These are phyloP conservation scores for Mucor velutinosus DNA, from an alignment of 371 early-diverging fungal species.

Conservation along the genomic window DNA sequence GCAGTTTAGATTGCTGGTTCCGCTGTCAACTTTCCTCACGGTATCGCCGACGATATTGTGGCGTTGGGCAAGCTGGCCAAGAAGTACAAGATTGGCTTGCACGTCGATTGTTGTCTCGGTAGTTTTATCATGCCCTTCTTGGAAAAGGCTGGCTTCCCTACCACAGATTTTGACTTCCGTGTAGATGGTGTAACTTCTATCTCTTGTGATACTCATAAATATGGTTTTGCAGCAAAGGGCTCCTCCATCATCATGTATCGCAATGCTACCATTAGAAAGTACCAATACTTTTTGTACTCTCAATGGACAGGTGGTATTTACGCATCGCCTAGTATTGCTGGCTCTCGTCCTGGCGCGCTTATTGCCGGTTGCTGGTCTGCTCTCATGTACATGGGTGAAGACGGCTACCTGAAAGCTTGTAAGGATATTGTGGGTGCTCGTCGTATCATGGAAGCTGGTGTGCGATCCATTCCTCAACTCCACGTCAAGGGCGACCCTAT, in stretches of 20 bases:
- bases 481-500: conserved; percentile 85
- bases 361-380: conserved; percentile 98
- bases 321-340: conserved; percentile 92
- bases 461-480: conserved; percentile 70
- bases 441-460: conserved; percentile 67
- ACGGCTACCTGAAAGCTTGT: conserved; percentile 85
- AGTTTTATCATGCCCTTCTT: conserved; percentile 94
- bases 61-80: conserved; percentile 81
- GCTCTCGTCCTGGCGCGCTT: conserved; percentile 92
- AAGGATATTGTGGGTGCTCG: conserved; percentile 80
- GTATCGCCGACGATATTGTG: conserved; percentile 90
- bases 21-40: conserved; percentile 92
- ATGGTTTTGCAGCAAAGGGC: conserved; percentile 97
- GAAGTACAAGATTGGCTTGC: conserved; percentile 83
- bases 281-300: conserved; percentile 88
- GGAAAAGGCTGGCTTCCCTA: conserved; percentile 87
- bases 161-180: conserved; percentile 86
- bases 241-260: conserved; percentile 95
- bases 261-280: conserved; percentile 74
- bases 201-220: conserved; percentile 97
- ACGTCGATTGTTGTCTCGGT: conserved; percentile 97
- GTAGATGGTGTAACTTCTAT: conserved; percentile 94
- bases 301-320: conserved; percentile 98
- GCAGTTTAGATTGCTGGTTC: conserved; percentile 79
- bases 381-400: conserved; percentile 83